A percentile compares a stretch with the other conserved stretches of the same genome.
These are phyloP conservation scores for Phaseolus lunatus DNA, from an alignment of 306 rosid species.

Conservation along the genomic window DNA sequence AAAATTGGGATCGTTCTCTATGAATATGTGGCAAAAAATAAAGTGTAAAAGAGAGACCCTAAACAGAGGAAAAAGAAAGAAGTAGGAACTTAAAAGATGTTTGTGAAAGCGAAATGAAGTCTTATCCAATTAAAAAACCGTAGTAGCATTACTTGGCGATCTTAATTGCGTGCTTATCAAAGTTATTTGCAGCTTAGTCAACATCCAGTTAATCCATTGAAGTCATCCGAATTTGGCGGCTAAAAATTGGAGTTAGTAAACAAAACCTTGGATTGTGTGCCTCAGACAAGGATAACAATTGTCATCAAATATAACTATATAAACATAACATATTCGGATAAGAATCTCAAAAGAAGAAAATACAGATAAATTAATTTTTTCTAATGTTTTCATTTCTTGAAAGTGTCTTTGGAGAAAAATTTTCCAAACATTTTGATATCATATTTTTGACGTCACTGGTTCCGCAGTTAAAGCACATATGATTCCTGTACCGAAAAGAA, in stretches of 20 bases:
- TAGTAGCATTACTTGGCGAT: background rate
- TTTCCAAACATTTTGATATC: too few species aligned
- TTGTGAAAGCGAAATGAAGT: constrained; percentile 30
- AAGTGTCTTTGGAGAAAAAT: too few species aligned
- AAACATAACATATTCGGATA: too few species aligned
- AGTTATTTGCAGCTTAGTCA: constrained; percentile 28
- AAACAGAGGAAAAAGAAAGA: background rate
- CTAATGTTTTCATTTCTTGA: too few species aligned
- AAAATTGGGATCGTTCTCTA: constrained; percentile 17
- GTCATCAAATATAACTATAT: too few species aligned
- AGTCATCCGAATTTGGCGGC: constrained; percentile 33
- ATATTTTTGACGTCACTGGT: too few species aligned
- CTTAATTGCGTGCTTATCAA: constrained; percentile 37
- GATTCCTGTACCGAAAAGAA: background rate
- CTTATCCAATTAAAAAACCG: constrained; percentile 31
- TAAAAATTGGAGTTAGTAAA: constrained; percentile 2
- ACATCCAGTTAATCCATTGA: constrained; percentile 25
- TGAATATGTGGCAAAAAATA: constrained; percentile 13
- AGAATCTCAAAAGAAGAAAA: too few species aligned
- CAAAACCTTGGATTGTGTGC: background rate
- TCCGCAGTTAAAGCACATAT: background rate
- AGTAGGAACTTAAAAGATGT: background rate
- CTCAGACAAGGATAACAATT: background rate
- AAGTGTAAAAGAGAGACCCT: constrained; percentile 17
- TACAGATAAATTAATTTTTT: too few species aligned